Evolutionary conservation across 2,329 filamentous ascomycete species (phyloP), one percentile per base, ranked within the genome.

Genomic region (Claviceps pazoutovae): DNA sequence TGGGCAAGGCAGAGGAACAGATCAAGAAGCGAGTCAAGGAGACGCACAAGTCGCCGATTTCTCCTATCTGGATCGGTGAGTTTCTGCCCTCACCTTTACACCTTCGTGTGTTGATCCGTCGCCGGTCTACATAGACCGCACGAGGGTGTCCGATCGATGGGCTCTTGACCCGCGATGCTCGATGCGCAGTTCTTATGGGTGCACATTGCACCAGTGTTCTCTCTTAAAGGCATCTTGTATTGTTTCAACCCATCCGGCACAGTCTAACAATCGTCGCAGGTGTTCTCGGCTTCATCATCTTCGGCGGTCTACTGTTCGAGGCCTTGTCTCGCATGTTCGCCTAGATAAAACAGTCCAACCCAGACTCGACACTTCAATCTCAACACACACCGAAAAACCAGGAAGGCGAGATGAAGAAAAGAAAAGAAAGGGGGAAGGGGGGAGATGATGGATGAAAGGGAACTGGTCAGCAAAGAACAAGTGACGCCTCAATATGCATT

Each of bases 1-100:
- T 85, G 67, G 87, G 87, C 69, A 88, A 87, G 72, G 76, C 81
- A n/a, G 75, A 80, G 53, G 71, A 71, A 23, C 76, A 81, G 56
- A 66, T 83, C 59, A 83, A 83, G 75, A 79, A 80, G 71, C 70
- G 71, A 56, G 61, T 59, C 59, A 79, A 82, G 72, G 73, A 78
- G 61, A 60, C 68, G 52, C 57, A 62, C 55, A 82, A 82, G 74
- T 75, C 78, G 52, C 76, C 80, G 57, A 76, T 85, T 62, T 82
- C 80, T 34, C 72, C 76, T n/a, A 62, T 83, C 56, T 82, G 79
- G 79, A 67, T 85, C 37, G 71, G 82, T 84, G 71, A 57, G 72
- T 68, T n/a, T 36, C 37, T 16, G 21, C 21, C 42, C 8, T 26
- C 13, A 9, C 21, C 13, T 21, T 26, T 44, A 7, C 17, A 30